Evolutionary conservation across 495 filamentous ascomycete genomes (phyloP), one percentile per base, ranked within the genome.

Genomic region (Parathielavia hyrcaniae): DNA sequence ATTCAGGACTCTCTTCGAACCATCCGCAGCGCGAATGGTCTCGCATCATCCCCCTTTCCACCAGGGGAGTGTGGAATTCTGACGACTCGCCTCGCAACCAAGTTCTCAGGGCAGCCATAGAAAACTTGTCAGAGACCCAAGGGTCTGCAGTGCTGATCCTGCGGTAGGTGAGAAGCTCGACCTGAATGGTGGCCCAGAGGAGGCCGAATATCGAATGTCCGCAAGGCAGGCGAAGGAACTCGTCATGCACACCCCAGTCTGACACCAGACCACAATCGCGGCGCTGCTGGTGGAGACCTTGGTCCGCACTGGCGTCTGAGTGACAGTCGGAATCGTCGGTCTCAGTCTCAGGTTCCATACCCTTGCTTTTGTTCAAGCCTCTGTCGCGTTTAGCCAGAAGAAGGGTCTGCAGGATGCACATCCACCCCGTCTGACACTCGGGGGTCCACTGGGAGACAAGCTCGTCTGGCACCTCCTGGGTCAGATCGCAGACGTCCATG

Each of bases 121-220:
- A 59, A 30, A 53, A 47, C 9, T 19, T 53, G 12, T 19, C 16
- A 5, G 57, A 59, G 12, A 53, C 8, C 57, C 57, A 59, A 30
- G 39, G 23, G 17, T 47, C 49, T 20, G 4, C 49, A 17, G 7
- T 14, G 4, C 26, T 9, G 47, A 59, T 35, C 12, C 46, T 35
- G 23, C 57, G 49, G 40, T 59, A 53, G 38, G 49, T 59, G 23
- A 59, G 49, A 11, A 59, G 40, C 19, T 59, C 57, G 1, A 35
- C 26, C n/a, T 59, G 57, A 30, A 59, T 53, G 6, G 47, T 30
- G 1, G 57, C 57, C 57, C 57, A 59, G 9, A 59, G 48, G 14
- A 59, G 48, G 36, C 57, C 46, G 9, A 50, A 38, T 40, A 53
- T 59, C 8, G 39, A 26, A 5, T 17, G 39, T 22, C 48, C 49